Evolutionary conservation across 345 rosid species (phyloP).

Genomic region (Pugionium cornutum): DNA sequence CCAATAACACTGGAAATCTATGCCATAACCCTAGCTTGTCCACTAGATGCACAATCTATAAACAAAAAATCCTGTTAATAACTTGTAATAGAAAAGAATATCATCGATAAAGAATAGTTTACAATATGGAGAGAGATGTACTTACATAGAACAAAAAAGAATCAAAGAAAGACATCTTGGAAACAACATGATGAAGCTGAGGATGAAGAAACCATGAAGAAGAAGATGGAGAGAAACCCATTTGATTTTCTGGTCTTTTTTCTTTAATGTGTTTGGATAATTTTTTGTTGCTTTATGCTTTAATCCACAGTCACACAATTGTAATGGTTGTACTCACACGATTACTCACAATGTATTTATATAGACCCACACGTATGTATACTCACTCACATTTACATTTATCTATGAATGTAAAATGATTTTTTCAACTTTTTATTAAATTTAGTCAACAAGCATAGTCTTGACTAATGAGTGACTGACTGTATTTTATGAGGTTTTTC

Average conservation of each 20-base stretch:
- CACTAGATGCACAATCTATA: conserved; percentile 58
- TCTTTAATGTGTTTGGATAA: conserved; percentile 15
- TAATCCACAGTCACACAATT: conserved; percentile 42
- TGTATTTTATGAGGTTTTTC: neutral
- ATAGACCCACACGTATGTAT: conserved; percentile 21
- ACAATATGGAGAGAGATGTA: conserved; percentile 13
- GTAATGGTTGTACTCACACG: conserved; percentile 41
- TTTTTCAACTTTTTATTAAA: neutral
- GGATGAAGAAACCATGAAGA: conserved; percentile 54
- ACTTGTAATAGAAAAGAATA: neutral
- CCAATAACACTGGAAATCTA: conserved; percentile 61
- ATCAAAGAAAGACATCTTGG: conserved; percentile 62
- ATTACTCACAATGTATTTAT: conserved; percentile 34
- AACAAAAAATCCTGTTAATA: neutral
- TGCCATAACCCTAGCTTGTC: conserved; percentile 71
- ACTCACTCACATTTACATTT: neutral
- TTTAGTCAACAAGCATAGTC: neutral
- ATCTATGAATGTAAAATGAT: neutral
- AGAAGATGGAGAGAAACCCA: conserved; percentile 47
- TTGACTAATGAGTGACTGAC: neutral
- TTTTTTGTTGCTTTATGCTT: conserved; percentile 36
- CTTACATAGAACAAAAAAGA: conserved; percentile 56
- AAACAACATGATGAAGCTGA: conserved; percentile 49
- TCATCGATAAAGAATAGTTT: neutral
- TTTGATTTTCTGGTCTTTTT: conserved; percentile 11